Evolutionary conservation across 441 rosid genomes (phyloP).

Genomic region (Populus trichocarpa): DNA sequence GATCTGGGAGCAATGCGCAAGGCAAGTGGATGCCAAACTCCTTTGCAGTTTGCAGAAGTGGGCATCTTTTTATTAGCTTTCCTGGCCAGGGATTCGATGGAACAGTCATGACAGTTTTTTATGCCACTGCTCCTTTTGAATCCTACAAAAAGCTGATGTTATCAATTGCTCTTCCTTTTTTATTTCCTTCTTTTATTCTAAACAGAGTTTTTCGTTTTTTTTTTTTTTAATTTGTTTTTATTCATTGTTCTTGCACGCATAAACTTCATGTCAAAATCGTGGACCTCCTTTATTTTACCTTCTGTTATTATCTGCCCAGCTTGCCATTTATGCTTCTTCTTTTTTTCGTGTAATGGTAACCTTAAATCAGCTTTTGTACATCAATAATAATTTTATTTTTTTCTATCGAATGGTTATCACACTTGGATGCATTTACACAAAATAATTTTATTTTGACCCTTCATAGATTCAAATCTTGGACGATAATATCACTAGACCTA

Average conservation of each 20-base stretch:
- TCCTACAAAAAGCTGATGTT: slow-evolving; percentile 16
- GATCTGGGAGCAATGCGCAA: neutral
- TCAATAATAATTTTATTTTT: neutral
- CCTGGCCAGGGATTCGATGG: slow-evolving; percentile 23
- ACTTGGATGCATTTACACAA: no score
- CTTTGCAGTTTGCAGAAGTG: slow-evolving; percentile 20
- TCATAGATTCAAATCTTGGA: no score
- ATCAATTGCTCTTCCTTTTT: slow-evolving; percentile 12
- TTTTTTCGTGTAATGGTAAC: neutral
- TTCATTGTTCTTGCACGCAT: neutral
- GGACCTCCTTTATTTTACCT: neutral
- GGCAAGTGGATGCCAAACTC: slow-evolving; percentile 12
- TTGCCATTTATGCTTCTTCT: neutral
- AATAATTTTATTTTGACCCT: no score
- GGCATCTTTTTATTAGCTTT: slow-evolving; percentile 29
- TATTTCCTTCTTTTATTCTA: neutral
- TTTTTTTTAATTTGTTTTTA: neutral
- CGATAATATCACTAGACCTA: no score
- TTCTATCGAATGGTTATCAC: no score
- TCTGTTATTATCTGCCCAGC: neutral
- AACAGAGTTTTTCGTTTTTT: neutral
- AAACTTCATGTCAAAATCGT: slow-evolving; percentile 7
- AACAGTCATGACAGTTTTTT: slow-evolving; percentile 17
- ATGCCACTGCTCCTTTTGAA: slow-evolving; percentile 22
- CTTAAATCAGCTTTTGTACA: neutral